A percentile compares a stretch with the other conserved stretches of the same genome.
These are phyloP conservation scores for Astrephomene gubernaculifera DNA, from an alignment of 139 green algal genomes.

Conservation along the genomic window DNA sequence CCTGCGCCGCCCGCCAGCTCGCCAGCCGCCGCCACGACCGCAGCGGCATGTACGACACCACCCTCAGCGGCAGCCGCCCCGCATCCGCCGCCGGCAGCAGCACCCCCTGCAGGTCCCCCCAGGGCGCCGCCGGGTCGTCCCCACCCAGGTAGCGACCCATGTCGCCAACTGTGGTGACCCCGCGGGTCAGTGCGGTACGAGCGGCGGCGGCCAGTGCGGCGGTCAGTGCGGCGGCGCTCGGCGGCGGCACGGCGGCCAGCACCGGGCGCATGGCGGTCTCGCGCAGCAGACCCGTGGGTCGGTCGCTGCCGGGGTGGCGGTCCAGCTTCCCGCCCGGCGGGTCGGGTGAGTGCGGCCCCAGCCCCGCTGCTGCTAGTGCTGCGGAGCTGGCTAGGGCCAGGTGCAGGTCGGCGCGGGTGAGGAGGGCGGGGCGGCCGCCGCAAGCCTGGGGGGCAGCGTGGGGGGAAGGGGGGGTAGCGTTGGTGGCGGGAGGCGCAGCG, in stretches of 20 bases:
- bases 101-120: slow-evolving; percentile 66
- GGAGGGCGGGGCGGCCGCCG: slow-evolving; percentile 46
- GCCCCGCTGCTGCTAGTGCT: slow-evolving; percentile 54
- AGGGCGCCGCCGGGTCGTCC: slow-evolving; percentile 48
- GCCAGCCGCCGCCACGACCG: slow-evolving; percentile 49
- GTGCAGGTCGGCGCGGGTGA: slow-evolving; percentile 75
- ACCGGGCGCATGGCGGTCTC: slow-evolving; percentile 5
- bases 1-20: slow-evolving; percentile 45
- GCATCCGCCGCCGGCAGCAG: slow-evolving; percentile 60
- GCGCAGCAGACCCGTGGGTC: slow-evolving; percentile 34
- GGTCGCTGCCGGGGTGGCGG: background rate
- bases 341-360: background rate
- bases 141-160: slow-evolving; percentile 65
- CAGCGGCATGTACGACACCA: slow-evolving; percentile 13
- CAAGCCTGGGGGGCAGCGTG: slow-evolving; percentile 2
- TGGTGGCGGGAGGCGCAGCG: background rate
- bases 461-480: background rate
- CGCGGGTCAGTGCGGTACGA: slow-evolving; percentile 56
- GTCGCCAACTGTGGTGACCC: slow-evolving; percentile 76
- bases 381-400: slow-evolving; percentile 67
- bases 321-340: slow-evolving; percentile 25
- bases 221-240: background rate
- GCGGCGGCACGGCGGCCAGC: slow-evolving; percentile 15
- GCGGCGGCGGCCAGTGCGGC: slow-evolving; percentile 59
- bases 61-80: slow-evolving; percentile 50